Base-by-base conservation (phyloP, 2,329 filamentous ascomycete species). In the Lasiodiplodia citricola region DNA sequence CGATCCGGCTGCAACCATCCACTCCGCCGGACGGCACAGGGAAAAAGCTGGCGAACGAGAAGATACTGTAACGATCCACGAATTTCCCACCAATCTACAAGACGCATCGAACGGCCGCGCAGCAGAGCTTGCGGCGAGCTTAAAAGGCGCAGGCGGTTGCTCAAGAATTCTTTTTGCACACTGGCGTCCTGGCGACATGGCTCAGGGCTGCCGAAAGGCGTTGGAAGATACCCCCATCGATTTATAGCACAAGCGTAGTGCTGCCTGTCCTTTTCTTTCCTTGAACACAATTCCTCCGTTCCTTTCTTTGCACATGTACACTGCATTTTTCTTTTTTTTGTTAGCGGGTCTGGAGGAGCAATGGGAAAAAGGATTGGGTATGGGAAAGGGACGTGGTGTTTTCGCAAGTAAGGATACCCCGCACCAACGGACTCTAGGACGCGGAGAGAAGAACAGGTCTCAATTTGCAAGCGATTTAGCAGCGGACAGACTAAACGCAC, bases 141-240 rank as follows among this genome's bases (percentile, higher is more conserved):
- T 13, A 14, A 51, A 64, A 23, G 60, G 60, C 60, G 60, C 38
- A 50, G 47, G 60, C 47, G 31, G 60, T 64, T 64, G 47, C 25
- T 38, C 60, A 64, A 41, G 21, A 35, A 13, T 31, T 52, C 31
- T 25, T 52, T 64, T 62, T 62, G 58, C 58, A 52, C 60, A 64
- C 60, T 23, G 60, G 60, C 44, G n/a, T 23, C 60, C 60, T 23
- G 47, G n/a, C 51, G 13, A 52, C 37, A 50, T 38, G 25, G 60
- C 28, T n/a, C 31, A 38, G 60, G 60, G 18, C 35, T 31, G 60
- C 60, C 60, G 28, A 52, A 52, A 64, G 60, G 60, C 60, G 60
- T 64, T 64, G 60, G 60, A 64, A 64, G 60, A 64, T 64, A 64
- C 60, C 60, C 58, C 41, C 60, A 50, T 62, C 58, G 21, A 47